These are phyloP conservation scores for Manihot esculenta DNA, from an alignment of 441 rosid genomes.

Conservation along the genomic window DNA sequence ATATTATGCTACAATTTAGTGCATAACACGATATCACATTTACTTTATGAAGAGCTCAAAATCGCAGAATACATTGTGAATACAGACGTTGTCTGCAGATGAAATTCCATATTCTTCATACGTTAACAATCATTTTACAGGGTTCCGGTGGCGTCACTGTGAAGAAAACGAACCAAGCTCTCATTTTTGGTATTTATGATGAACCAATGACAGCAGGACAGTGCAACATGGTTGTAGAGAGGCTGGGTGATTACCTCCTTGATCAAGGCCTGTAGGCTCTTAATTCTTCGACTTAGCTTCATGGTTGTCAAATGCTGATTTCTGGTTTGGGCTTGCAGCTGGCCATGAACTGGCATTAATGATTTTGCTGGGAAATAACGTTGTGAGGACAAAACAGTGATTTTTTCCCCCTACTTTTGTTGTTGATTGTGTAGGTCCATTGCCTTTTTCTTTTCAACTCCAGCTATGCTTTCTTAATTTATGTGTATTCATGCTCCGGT, in stretches of 20 bases:
- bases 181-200: conserved; percentile 65
- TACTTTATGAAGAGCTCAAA: not conserved
- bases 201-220: conserved; percentile 81
- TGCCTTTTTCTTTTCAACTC: not conserved
- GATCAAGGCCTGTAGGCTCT: conserved; percentile 61
- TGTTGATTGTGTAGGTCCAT: conserved; percentile 1
- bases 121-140: conserved; percentile 30
- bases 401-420: not conserved
- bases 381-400: conserved; percentile 18
- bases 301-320: conserved; percentile 17
- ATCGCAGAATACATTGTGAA: not conserved
- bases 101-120: not conserved
- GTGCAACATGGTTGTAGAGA: conserved; percentile 83
- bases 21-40: not conserved
- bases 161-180: conserved; percentile 69
- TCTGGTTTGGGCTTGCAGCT: conserved; percentile 25
- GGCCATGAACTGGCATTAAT: conserved; percentile 19
- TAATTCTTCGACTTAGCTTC: not conserved
- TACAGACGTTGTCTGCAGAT: not conserved
- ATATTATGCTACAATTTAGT: conserved; percentile 1
- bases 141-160: conserved; percentile 77
- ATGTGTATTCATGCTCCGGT: conserved; percentile 16
- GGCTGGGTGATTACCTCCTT: conserved; percentile 81
- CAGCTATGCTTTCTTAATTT: not conserved
- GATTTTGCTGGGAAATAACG: conserved; percentile 30